These are phyloP conservation scores for Podaxis rugospora DNA, from an alignment of 768 basidiomycete species.

Conservation along the genomic window DNA sequence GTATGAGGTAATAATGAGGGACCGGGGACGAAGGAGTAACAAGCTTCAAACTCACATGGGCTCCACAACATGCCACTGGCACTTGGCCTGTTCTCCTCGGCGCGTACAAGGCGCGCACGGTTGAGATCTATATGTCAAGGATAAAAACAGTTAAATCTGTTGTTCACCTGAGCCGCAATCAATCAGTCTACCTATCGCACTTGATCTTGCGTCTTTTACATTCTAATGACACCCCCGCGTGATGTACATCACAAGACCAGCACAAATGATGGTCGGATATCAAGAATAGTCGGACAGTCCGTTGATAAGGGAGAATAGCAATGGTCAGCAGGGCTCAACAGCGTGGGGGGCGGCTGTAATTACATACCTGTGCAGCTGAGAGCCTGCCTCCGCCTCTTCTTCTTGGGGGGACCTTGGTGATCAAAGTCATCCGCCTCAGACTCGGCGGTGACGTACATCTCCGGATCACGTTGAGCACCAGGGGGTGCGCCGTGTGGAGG, in stretches of 20 bases:
- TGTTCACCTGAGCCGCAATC: conserved; percentile 15
- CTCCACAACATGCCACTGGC: conserved; percentile 81
- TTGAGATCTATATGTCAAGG: conserved; percentile 47
- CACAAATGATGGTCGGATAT: conserved; percentile 17
- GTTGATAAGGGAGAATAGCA: conserved; percentile 21
- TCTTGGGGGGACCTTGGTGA: conserved; percentile 64
- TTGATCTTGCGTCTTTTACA: conserved; percentile 87
- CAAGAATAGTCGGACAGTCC: conserved; percentile 15
- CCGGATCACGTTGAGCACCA: conserved; percentile 23
- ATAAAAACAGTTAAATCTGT: conserved; percentile 18
- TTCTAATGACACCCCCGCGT: conserved; percentile 40
- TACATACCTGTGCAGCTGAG: conserved; percentile 79
- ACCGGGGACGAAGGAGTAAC: conserved; percentile 9
- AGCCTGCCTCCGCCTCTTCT: conserved; percentile 79
- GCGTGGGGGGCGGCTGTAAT: conserved; percentile 19
- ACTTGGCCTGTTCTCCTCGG: conserved; percentile 75
- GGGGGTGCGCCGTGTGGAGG: neutral
- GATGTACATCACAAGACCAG: conserved; percentile 25
- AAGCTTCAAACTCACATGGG: conserved; percentile 56
- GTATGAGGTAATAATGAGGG: conserved; percentile 15
- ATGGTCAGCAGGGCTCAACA: conserved; percentile 15
- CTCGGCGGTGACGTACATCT: conserved; percentile 36
- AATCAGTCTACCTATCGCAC: conserved; percentile 65
- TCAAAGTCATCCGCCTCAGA: conserved; percentile 55
- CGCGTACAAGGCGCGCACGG: conserved; percentile 80